Percentiles rank a stretch among this genome's conserved stretches.
phyloP scores from a whole-genome alignment of 176 grass and related monocot genomes.

The Pontederia crassipes region DNA sequence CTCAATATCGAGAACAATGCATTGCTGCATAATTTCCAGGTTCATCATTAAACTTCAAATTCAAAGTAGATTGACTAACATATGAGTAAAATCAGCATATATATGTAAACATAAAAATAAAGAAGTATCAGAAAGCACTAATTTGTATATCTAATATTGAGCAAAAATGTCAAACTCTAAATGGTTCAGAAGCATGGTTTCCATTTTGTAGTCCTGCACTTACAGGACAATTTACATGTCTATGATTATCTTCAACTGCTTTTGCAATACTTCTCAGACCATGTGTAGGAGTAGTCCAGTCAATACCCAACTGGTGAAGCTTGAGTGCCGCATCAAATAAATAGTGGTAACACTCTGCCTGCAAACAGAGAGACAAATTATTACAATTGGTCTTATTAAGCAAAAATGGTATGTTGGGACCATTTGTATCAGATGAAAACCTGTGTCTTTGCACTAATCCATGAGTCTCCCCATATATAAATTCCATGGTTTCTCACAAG shows the following conservation, averaged over 20 bases:
- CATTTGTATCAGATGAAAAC: constrained; percentile 20
- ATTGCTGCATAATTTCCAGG: constrained; percentile 32
- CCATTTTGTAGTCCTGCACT: constrained; percentile 31
- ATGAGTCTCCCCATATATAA: constrained; percentile 96
- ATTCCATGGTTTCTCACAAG: constrained; percentile 95
- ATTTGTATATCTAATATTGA: background rate
- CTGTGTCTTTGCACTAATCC: constrained; percentile 96
- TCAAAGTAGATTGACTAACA: background rate
- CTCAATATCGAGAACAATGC: constrained; percentile 83
- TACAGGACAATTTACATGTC: constrained; percentile 13
- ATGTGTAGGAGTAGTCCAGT: constrained; percentile 64
- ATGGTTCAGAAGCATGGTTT: constrained; percentile 31
- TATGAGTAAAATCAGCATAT: background rate
- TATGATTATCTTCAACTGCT: constrained; percentile 19
- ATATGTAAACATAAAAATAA: background rate
- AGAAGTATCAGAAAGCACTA: background rate
- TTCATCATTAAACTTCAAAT: constrained; percentile 11
- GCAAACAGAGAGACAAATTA: constrained; percentile 11
- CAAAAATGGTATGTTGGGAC: background rate
- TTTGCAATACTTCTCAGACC: constrained; percentile 40
- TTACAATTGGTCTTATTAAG: background rate
- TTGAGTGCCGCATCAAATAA: constrained; percentile 80
- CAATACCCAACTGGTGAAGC: constrained; percentile 71
- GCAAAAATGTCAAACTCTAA: constrained; percentile 43
- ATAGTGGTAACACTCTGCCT: constrained; percentile 94